These are phyloP conservation scores for Plasmodium adleri DNA, from an alignment of 169 alveolate genomes.

Conservation along the genomic window DNA sequence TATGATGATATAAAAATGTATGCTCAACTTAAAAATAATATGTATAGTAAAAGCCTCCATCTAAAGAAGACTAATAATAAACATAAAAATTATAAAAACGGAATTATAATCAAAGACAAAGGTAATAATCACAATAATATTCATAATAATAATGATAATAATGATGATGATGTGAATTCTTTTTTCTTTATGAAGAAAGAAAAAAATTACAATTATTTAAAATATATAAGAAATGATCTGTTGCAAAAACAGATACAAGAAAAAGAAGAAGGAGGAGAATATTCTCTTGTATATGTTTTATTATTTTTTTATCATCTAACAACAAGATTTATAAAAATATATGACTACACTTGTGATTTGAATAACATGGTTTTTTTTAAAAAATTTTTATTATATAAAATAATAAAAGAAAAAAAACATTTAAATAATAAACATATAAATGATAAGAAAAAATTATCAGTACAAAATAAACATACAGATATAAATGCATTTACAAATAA, in stretches of 20 bases:
- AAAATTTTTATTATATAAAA: constrained; percentile 5
- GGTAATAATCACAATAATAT: neutral
- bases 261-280: neutral
- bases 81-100: too few relatives aligned
- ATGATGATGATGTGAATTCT: too few relatives aligned
- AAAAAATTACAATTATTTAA: neutral
- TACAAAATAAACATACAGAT: too few relatives aligned
- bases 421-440: neutral
- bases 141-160: neutral
- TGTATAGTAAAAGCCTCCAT: neutral
- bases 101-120: neutral
- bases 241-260: neutral
- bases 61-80: neutral
- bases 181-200: too few relatives aligned
- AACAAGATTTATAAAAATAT: constrained; percentile 11
- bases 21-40: neutral
- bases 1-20: neutral
- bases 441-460: too few relatives aligned
- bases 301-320: constrained; percentile 23
- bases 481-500: neutral
- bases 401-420: neutral
- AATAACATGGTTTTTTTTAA: constrained; percentile 18
- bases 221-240: neutral
- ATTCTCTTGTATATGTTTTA: constrained; percentile 11
- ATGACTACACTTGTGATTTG: constrained; percentile 11